These are phyloP conservation scores for Laetiporus sulphureus DNA, from an alignment of 1,284 basidiomycete genomes.

Conservation along the genomic window DNA sequence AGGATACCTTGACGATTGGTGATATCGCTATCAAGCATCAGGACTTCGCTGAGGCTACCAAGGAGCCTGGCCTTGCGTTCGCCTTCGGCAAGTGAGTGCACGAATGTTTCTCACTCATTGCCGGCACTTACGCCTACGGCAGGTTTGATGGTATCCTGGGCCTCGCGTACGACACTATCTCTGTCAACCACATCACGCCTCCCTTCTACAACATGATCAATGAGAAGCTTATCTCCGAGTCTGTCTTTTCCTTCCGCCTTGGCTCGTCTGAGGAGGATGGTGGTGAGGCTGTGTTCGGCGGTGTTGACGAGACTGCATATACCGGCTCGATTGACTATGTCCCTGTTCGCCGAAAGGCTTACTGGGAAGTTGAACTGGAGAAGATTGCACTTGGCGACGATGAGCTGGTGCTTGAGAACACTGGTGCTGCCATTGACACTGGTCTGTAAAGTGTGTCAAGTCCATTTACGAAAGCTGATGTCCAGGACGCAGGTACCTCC, in stretches of 20 bases:
- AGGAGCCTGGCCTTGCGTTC: slow-evolving; percentile 96
- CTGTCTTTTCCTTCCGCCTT: slow-evolving; percentile 94
- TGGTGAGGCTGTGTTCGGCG: slow-evolving; percentile 93
- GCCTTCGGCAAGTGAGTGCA: slow-evolving; percentile 85
- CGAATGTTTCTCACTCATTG: neutral
- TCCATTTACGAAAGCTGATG: slow-evolving; percentile 7
- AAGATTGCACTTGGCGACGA: slow-evolving; percentile 84
- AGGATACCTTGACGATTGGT: slow-evolving; percentile 79
- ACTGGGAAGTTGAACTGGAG: slow-evolving; percentile 97
- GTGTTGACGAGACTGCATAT: slow-evolving; percentile 79
- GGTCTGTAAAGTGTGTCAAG: slow-evolving; percentile 35
- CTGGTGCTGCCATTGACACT: slow-evolving; percentile 95
- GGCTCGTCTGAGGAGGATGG: slow-evolving; percentile 85
- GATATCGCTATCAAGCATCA: slow-evolving; percentile 75
- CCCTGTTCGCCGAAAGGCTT: slow-evolving; percentile 92
- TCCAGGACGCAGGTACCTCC: slow-evolving; percentile 63
- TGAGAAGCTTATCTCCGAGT: slow-evolving; percentile 76
- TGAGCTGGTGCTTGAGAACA: slow-evolving; percentile 79
- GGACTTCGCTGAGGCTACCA: slow-evolving; percentile 95
- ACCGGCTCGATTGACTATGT: slow-evolving; percentile 83
- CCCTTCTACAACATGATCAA: slow-evolving; percentile 96
- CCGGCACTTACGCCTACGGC: slow-evolving; percentile 5
- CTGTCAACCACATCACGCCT: slow-evolving; percentile 90
- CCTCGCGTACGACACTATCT: slow-evolving; percentile 93
- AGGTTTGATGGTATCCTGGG: slow-evolving; percentile 97